Base-by-base conservation (phyloP, 2,329 filamentous ascomycete species). In the Aspergillus fumigatiaffinis region DNA sequence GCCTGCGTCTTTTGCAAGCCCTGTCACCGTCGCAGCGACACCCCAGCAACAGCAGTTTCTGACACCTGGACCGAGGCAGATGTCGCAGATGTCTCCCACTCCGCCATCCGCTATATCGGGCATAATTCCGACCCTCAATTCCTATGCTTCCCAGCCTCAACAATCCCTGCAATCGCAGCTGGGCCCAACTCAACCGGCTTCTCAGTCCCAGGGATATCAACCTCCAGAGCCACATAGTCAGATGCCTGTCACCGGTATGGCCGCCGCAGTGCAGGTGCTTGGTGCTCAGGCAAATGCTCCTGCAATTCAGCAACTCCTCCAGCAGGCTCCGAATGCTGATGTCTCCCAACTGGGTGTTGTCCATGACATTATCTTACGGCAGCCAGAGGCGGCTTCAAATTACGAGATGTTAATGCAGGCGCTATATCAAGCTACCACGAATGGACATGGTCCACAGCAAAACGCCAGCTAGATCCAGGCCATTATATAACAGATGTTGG, bases 321-420 rank as follows among this genome's bases (percentile, higher is more conserved):
- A 86, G 4, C 86, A 90, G 62, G 87, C 87, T 0, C 84, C 82
- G 21, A 82, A 83, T 51, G 90, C 89, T 79, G 81, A 86, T 49
- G 79, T 84, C n/a, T 77, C 83, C 17, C 90, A 95, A 68, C 88
- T 94, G 83, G 80, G 84, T 55, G 84, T 94, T 28, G 84, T 97
- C 60, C 81, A 83, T 52, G 80, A 83, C 42, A 87, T 93, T 14
- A 80, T 91, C 25, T 82, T 86, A 51, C 79, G 81, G 10, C 86
- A 91, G 54, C 84, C 86, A 0, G 82, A 81, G 23, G 84, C 90
- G 0, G 80, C 85, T 23, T 82, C 86, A 1, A 85, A 92, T 66
- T 76, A 79, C 54, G 65, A 70, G 6, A 60, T 75, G 28, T 63
- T 80, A 56, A 78, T 75, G 67, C 66, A 70, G 23, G 76, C 77